These are phyloP conservation scores for Athelia sp. DNA, from an alignment of 1,284 basidiomycete genomes.

Conservation along the genomic window DNA sequence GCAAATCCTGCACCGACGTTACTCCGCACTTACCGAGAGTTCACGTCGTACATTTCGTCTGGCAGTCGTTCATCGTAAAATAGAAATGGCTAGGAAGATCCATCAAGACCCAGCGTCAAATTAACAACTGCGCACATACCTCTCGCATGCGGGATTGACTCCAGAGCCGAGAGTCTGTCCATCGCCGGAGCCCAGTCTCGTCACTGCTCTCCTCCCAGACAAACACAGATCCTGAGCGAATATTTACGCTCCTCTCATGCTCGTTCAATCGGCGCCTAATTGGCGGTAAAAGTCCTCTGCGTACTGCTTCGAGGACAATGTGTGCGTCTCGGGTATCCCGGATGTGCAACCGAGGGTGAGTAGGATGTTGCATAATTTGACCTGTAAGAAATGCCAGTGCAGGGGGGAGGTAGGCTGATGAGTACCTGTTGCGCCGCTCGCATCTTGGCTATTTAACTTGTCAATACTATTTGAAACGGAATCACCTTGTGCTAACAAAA, in stretches of 20 bases:
- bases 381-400: too few species aligned
- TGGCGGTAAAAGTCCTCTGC: conserved; percentile 44
- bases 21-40: conserved; percentile 30
- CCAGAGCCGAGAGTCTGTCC: conserved; percentile 66
- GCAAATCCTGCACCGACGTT: conserved; percentile 3
- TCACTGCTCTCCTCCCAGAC: conserved; percentile 66
- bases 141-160: conserved; percentile 62
- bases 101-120: not conserved
- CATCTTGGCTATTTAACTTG: too few species aligned
- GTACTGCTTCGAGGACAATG: conserved; percentile 54
- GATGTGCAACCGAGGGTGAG: conserved; percentile 57
- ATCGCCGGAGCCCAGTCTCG: conserved; percentile 53
- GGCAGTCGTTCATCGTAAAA: conserved; percentile 62
- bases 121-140: conserved; percentile 24
- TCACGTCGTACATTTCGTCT: conserved; percentile 33
- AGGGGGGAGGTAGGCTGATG: too few species aligned
- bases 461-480: not conserved
- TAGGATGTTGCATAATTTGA: conserved; percentile 49
- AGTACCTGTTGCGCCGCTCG: too few species aligned
- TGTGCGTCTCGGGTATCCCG: conserved; percentile 61
- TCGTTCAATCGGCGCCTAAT: conserved; percentile 54
- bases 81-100: conserved; percentile 45
- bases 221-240: conserved; percentile 57
- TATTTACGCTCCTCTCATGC: conserved; percentile 47
- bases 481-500: too few species aligned